Evolutionary conservation across 2,329 filamentous ascomycete species (phyloP).

Genomic region (Cladosporium sp.): DNA sequence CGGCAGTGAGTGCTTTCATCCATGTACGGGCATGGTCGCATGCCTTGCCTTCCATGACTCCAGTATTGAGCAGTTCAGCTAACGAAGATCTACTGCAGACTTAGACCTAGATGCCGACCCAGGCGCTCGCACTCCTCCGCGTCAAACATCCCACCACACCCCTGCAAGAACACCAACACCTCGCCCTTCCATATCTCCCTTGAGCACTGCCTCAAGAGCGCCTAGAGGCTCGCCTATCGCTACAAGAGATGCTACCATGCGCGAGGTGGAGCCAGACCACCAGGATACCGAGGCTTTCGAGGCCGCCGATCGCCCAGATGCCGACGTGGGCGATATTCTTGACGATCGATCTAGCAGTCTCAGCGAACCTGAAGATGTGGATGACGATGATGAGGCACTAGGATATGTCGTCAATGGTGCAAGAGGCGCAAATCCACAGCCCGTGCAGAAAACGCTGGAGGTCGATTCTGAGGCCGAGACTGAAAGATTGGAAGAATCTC

Average conservation of each 20-base stretch:
- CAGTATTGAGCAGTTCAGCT: neutral
- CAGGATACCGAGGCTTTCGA: constrained; percentile 2
- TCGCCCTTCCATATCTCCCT: constrained; percentile 31
- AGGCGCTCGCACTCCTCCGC: constrained; percentile 1
- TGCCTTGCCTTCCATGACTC: neutral
- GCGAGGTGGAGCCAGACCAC: neutral
- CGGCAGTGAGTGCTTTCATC: constrained; percentile 14
- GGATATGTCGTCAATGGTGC: constrained; percentile 6
- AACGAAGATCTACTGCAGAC: constrained; percentile 1
- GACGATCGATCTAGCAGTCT: constrained; percentile 73
- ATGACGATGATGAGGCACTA: constrained; percentile 30
- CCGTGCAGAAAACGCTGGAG: constrained; percentile 33
- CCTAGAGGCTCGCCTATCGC: constrained; percentile 26
- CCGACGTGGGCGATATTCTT: constrained; percentile 22
- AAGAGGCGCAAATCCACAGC: neutral
- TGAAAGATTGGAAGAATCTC: constrained; percentile 77
- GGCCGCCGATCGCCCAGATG: constrained; percentile 11
- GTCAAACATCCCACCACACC: constrained; percentile 8
- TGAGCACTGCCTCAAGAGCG: constrained; percentile 27
- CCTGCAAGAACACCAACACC: constrained; percentile 19
- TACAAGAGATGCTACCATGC: constrained; percentile 15
- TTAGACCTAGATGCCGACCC: constrained; percentile 13
- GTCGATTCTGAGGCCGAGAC: constrained; percentile 86
- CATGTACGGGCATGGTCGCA: neutral
- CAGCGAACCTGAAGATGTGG: constrained; percentile 84